Percentiles rank a stretch among this genome's conserved stretches.
Conservation (phyloP, 2,329 filamentous ascomycete genomes). For the Paraphoma sp. region DNA sequence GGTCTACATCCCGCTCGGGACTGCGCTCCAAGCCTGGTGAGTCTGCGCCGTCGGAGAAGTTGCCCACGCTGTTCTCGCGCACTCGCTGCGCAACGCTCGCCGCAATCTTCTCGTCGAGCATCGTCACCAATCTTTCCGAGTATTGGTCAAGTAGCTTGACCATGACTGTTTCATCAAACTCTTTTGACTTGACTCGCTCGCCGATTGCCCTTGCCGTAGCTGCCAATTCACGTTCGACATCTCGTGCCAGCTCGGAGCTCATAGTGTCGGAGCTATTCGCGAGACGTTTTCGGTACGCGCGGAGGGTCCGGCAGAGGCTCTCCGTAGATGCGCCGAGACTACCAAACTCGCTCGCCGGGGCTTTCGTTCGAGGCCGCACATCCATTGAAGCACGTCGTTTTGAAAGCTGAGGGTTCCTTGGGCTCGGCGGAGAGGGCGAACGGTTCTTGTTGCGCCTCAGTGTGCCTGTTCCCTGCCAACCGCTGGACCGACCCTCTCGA, state of each 20-base stretch:
- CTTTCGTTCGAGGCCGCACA: constrained; percentile 56
- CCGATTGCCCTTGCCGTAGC: constrained; percentile 54
- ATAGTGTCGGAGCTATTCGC: constrained; percentile 56
- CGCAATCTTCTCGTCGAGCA: constrained; percentile 74
- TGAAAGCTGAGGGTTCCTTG: constrained; percentile 43
- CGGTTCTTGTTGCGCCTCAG: constrained; percentile 42
- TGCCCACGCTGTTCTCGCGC: constrained; percentile 42
- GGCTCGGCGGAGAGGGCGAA: constrained; percentile 52
- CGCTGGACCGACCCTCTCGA: constrained; percentile 26
- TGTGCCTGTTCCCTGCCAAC: constrained; percentile 24
- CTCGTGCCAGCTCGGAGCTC: constrained; percentile 54
- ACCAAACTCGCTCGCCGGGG: constrained; percentile 42
- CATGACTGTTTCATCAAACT: constrained; percentile 52
- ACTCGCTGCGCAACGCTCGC: constrained; percentile 47
- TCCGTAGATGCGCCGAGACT: constrained; percentile 56
- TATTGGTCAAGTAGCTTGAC: constrained; percentile 74
- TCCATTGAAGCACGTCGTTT: constrained; percentile 58
- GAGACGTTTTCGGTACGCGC: constrained; percentile 66
- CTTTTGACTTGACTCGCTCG: constrained; percentile 50
- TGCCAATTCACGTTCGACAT: constrained; percentile 65
- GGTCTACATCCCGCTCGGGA: constrained; percentile 10
- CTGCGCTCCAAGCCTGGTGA: constrained; percentile 14
- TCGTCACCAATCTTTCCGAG: constrained; percentile 72
- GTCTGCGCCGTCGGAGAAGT: constrained; percentile 24
- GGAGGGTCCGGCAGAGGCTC: constrained; percentile 63